A percentile compares a stretch with the other conserved stretches of the same genome.
Conservation (phyloP, 2,329 filamentous ascomycete species). For the Exserohilum turcica region DNA sequence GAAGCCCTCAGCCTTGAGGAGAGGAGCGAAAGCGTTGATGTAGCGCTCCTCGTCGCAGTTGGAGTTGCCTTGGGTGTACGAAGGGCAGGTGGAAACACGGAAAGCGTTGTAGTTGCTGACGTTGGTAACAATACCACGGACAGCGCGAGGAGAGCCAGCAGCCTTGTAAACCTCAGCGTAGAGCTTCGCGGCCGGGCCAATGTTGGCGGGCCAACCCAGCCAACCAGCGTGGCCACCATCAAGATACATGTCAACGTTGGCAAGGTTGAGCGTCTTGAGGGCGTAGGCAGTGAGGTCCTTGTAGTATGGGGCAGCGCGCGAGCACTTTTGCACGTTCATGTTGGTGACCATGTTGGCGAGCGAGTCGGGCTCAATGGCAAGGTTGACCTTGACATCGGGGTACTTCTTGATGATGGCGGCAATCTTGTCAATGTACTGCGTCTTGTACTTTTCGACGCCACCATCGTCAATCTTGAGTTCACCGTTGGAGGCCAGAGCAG, state of each 20-base stretch:
- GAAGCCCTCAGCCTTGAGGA: slow-evolving; percentile 55
- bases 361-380: slow-evolving; percentile 54
- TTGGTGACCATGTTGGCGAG: slow-evolving; percentile 69
- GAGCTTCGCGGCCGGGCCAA: slow-evolving; percentile 56
- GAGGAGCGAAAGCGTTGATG: slow-evolving; percentile 57
- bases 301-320: slow-evolving; percentile 60
- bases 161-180: slow-evolving; percentile 55
- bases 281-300: slow-evolving; percentile 62
- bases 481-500: slow-evolving; percentile 67
- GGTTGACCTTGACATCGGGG: slow-evolving; percentile 57
- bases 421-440: slow-evolving; percentile 60
- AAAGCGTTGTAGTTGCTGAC: slow-evolving; percentile 65
- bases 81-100: slow-evolving; percentile 52
- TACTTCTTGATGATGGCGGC: slow-evolving; percentile 59
- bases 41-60: slow-evolving; percentile 62
- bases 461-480: slow-evolving; percentile 63
- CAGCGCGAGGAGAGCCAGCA: slow-evolving; percentile 53
- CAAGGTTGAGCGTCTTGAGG: slow-evolving; percentile 60
- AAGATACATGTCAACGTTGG: slow-evolving; percentile 67
- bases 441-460: slow-evolving; percentile 57
- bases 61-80: slow-evolving; percentile 52
- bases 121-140: slow-evolving; percentile 62
- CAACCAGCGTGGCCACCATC: slow-evolving; percentile 69
- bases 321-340: slow-evolving; percentile 59
- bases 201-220: slow-evolving; percentile 68